phyloP scores from a whole-genome alignment of 495 filamentous ascomycete species.

The Tuber indicum region DNA sequence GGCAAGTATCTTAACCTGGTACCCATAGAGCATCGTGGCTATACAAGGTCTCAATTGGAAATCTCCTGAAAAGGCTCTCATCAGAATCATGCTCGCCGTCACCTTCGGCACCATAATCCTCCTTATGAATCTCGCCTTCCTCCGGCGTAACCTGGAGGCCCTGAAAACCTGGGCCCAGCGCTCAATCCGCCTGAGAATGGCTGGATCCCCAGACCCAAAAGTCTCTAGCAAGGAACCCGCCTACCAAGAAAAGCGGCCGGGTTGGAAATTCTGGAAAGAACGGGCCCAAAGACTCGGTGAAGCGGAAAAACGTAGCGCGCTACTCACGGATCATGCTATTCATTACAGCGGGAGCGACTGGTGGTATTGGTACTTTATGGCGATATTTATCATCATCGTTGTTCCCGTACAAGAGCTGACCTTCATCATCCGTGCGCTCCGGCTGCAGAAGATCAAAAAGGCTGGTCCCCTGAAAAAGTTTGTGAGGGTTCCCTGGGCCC shows the following conservation, averaged over 20 bases:
- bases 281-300: not conserved
- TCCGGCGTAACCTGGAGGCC: not conserved
- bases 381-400: not conserved
- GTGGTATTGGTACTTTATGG: constrained; percentile 4
- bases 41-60: not conserved
- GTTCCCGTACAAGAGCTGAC: constrained; percentile 2
- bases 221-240: not conserved
- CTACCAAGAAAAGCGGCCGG: not conserved
- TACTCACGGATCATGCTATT: not conserved
- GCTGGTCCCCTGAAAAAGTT: not conserved
- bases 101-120: not conserved
- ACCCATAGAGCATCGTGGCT: not conserved
- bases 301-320: not conserved
- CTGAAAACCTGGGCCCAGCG: not conserved
- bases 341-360: not conserved
- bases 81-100: not conserved
- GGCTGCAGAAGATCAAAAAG: not conserved
- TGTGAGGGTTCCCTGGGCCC: not conserved
- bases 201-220: not conserved
- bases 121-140: not conserved
- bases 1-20: not conserved
- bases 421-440: not conserved
- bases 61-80: not conserved
- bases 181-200: not conserved
- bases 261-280: not conserved